These are phyloP conservation scores for Cylindricascospora bacillispora DNA, from an alignment of 1,139 yeast genomes.

Conservation along the genomic window DNA sequence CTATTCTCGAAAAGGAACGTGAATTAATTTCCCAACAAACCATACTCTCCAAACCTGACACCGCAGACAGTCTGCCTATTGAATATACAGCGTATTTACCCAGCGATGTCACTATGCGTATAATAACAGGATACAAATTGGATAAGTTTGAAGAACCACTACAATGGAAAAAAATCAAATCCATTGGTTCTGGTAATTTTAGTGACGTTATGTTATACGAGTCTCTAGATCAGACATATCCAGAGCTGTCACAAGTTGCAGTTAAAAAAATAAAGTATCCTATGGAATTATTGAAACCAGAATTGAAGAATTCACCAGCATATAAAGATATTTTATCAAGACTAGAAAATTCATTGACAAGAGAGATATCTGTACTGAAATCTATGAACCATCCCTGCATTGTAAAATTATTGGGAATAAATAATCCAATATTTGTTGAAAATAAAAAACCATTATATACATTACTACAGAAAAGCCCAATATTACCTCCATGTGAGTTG, in stretches of 20 bases:
- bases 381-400: conserved; percentile 32
- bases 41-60: too few species aligned
- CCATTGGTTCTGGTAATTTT: conserved; percentile 48
- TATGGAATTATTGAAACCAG: conserved; percentile 9
- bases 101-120: conserved; percentile 1
- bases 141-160: conserved; percentile 14
- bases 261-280: conserved; percentile 27
- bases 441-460: conserved; percentile 18
- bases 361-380: conserved; percentile 62
- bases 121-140: conserved; percentile 16
- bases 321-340: conserved; percentile 32
- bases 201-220: conserved; percentile 42
- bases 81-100: conserved; percentile 1
- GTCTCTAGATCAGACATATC: conserved; percentile 13
- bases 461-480: conserved; percentile 6
- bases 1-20: too few species aligned
- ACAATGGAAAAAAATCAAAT: conserved; percentile 23
- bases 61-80: conserved; percentile 1
- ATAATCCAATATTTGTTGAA: conserved; percentile 18
- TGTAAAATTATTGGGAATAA: conserved; percentile 29
- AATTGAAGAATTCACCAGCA: conserved; percentile 12
- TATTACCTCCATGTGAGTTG: conserved; percentile 32
- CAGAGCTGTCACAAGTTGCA: conserved; percentile 22
- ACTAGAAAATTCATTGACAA: conserved; percentile 53
- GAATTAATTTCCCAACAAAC: too few species aligned